A percentile compares a stretch with the other conserved stretches of the same genome.
Evolutionary conservation across 306 rosid species (phyloP).

Genomic region (Quercus ilex): DNA sequence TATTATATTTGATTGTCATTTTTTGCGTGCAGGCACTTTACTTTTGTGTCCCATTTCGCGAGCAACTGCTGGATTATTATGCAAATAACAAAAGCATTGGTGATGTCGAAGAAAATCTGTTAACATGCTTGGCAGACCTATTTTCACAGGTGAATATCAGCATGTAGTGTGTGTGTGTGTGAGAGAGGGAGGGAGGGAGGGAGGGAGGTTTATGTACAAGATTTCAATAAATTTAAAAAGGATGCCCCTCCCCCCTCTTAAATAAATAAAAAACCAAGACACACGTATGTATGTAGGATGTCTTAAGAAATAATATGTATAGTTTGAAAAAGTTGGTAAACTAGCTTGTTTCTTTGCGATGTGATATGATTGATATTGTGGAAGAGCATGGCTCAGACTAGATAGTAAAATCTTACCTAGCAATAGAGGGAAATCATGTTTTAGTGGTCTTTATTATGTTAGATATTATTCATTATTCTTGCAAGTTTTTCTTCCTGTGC

Average conservation of each 20-base stretch:
- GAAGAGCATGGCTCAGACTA: background rate
- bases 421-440: background rate
- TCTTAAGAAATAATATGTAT: background rate
- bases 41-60: slow-evolving; percentile 98
- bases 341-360: background rate
- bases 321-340: background rate
- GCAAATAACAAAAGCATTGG: slow-evolving; percentile 64
- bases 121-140: slow-evolving; percentile 95
- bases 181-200: no score
- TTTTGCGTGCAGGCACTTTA: slow-evolving; percentile 75
- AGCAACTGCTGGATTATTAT: slow-evolving; percentile 84
- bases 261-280: background rate
- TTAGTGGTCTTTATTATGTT: background rate
- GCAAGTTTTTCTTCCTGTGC: background rate
- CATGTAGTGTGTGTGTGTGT: no score
- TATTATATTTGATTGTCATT: background rate
- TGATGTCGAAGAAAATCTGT: slow-evolving; percentile 89
- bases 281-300: background rate
- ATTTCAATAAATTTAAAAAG: no score
- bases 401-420: background rate
- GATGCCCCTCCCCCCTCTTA: no score
- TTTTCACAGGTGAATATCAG: slow-evolving; percentile 72
- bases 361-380: background rate
- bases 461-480: background rate
- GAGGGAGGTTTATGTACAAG: no score